Evolutionary conservation across 768 basidiomycete species (phyloP).

Genomic region (Saitozyma podzolica): DNA sequence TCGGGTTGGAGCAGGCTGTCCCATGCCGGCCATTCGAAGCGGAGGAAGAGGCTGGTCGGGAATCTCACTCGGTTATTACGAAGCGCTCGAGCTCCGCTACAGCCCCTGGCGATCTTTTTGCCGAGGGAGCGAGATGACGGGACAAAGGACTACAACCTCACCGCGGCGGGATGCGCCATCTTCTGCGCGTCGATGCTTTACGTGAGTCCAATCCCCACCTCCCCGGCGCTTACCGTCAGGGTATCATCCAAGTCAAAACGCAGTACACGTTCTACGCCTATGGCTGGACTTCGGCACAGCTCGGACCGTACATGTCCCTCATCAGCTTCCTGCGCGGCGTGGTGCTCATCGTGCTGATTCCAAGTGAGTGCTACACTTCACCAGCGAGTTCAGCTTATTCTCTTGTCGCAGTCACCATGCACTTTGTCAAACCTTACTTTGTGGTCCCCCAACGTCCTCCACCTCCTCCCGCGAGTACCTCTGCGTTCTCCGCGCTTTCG

Average conservation of each 20-base stretch:
- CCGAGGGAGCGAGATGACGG: slow-evolving; percentile 57
- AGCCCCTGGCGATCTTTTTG: slow-evolving; percentile 69
- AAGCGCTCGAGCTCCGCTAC: slow-evolving; percentile 58
- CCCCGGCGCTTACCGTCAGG: slow-evolving; percentile 20
- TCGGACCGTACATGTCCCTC: slow-evolving; percentile 49
- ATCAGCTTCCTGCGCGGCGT: slow-evolving; percentile 32
- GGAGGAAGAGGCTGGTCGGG: slow-evolving; percentile 36
- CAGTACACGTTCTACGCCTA: slow-evolving; percentile 46
- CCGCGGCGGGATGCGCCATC: slow-evolving; percentile 64
- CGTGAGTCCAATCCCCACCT: slow-evolving; percentile 54
- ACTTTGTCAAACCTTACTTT: slow-evolving; percentile 44
- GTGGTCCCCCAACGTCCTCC: not conserved
- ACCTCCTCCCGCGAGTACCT: not conserved
- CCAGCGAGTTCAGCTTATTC: not conserved
- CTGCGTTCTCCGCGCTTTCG: slow-evolving; percentile 4
- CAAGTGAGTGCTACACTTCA: slow-evolving; percentile 30
- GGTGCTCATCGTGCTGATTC: slow-evolving; percentile 41
- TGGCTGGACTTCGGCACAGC: slow-evolving; percentile 48
- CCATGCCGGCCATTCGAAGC: slow-evolving; percentile 12
- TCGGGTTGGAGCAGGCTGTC: slow-evolving; percentile 38
- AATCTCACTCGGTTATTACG: slow-evolving; percentile 45
- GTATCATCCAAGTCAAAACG: slow-evolving; percentile 38
- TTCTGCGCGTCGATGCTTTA: slow-evolving; percentile 67
- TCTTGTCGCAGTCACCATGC: slow-evolving; percentile 35
- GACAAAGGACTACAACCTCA: slow-evolving; percentile 71